Conservation (phyloP, 1,139 yeast species). For the Sugiyamaella sp. region DNA sequence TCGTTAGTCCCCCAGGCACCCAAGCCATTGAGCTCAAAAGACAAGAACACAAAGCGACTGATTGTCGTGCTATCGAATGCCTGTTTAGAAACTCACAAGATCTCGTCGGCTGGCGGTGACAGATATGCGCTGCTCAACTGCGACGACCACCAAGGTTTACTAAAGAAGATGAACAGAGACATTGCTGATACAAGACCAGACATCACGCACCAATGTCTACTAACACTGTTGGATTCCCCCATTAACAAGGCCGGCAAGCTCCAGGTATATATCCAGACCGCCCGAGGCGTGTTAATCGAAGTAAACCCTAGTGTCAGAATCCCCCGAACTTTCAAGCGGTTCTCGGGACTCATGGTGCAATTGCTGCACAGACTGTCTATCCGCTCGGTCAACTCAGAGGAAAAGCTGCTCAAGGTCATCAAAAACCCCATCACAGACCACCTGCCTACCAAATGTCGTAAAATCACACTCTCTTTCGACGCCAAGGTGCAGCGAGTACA, state of each 20-base stretch:
- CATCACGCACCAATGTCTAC: constrained; percentile 86
- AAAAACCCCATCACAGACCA: constrained; percentile 97
- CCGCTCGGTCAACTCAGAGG: constrained; percentile 93
- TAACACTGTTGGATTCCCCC: constrained; percentile 92
- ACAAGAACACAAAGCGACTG: constrained; percentile 79
- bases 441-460: constrained; percentile 92
- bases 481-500: constrained; percentile 87
- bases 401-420: constrained; percentile 87
- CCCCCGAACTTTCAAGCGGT: constrained; percentile 96
- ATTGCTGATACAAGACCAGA: constrained; percentile 98
- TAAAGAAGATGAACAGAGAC: constrained; percentile 95
- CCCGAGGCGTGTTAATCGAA: constrained; percentile 90
- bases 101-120: constrained; percentile 83
- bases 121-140: constrained; percentile 91
- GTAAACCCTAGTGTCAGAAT: constrained; percentile 96
- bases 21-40: constrained; percentile 74
- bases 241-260: constrained; percentile 95
- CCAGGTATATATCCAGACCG: constrained; percentile 95
- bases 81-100: constrained; percentile 90
- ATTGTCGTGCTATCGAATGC: constrained; percentile 94
- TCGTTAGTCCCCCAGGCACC: constrained; percentile 81
- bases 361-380: constrained; percentile 88
- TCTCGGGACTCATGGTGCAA: constrained; percentile 97
- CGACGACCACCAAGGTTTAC: constrained; percentile 96
- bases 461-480: constrained; percentile 90